These are phyloP conservation scores for Neurospora africana DNA, from an alignment of 495 filamentous ascomycete species.

Conservation along the genomic window DNA sequence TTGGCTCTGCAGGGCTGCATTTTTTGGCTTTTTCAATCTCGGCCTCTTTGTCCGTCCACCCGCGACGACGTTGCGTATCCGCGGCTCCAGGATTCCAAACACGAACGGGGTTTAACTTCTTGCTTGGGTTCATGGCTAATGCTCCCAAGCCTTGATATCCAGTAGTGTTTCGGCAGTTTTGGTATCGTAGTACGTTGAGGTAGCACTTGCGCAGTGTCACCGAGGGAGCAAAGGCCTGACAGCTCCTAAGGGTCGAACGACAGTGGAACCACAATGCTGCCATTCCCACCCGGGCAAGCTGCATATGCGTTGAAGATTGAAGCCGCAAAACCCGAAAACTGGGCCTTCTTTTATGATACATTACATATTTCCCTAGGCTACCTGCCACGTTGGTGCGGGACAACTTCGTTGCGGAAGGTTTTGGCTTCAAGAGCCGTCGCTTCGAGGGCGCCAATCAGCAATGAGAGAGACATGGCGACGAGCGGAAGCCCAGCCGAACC, in stretches of 20 bases:
- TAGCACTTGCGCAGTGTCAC: not conserved
- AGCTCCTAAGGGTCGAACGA: not conserved
- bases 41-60: not conserved
- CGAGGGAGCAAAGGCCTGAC: not conserved
- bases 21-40: not conserved
- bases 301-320: not conserved
- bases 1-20: constrained; percentile 7
- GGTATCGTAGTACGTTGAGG: not conserved
- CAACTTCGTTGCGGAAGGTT: not conserved
- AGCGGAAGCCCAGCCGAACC: not conserved
- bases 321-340: not conserved
- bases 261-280: not conserved
- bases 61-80: not conserved
- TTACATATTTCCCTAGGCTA: too few relatives aligned
- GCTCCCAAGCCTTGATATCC: not conserved
- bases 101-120: not conserved
- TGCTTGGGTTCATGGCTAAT: not conserved
- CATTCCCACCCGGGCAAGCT: not conserved
- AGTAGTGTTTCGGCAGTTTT: not conserved
- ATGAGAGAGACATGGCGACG: not conserved
- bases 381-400: not conserved
- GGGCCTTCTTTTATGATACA: not conserved
- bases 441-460: not conserved
- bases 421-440: not conserved
- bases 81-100: not conserved